A percentile compares a stretch with the other conserved stretches of the same genome.
These are phyloP conservation scores for Erysimum pusillum DNA, from an alignment of 441 rosid species.

Conservation along the genomic window DNA sequence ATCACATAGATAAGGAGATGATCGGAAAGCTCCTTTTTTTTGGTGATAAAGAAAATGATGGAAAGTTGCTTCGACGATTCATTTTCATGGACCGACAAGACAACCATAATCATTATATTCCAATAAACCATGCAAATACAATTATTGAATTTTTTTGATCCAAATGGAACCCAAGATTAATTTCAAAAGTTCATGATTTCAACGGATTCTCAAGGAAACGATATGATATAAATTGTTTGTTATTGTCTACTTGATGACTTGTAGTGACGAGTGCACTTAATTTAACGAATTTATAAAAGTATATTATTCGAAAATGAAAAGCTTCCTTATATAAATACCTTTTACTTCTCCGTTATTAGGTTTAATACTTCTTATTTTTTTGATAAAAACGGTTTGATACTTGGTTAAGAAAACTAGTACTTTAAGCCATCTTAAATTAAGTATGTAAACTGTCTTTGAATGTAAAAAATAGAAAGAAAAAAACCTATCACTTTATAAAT, in stretches of 20 bases:
- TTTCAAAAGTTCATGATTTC: constrained; percentile 25
- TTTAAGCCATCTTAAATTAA: constrained; percentile 12
- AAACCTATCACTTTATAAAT: neutral
- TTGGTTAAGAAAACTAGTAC: neutral
- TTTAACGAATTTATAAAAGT: neutral
- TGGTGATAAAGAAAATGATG: constrained; percentile 6
- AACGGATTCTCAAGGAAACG: constrained; percentile 26
- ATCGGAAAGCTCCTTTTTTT: no score
- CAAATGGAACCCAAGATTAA: constrained; percentile 15
- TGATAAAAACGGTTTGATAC: neutral
- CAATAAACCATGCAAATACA: constrained; percentile 41
- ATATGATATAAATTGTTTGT: constrained; percentile 36
- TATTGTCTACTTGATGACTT: constrained; percentile 21
- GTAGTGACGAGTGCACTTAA: constrained; percentile 25
- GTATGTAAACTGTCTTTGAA: neutral
- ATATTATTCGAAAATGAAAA: neutral
- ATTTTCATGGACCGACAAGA: constrained; percentile 44
- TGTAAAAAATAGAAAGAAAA: neutral
- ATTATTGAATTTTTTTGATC: constrained; percentile 19
- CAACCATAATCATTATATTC: constrained; percentile 33
- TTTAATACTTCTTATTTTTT: neutral
- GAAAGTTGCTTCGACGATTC: constrained; percentile 37
- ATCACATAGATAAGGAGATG: constrained; percentile 25
- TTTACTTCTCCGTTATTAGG: neutral
- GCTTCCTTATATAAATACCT: neutral